Base-by-base conservation (phyloP, 805 yeast genomes). In the Candida corydali region DNA sequence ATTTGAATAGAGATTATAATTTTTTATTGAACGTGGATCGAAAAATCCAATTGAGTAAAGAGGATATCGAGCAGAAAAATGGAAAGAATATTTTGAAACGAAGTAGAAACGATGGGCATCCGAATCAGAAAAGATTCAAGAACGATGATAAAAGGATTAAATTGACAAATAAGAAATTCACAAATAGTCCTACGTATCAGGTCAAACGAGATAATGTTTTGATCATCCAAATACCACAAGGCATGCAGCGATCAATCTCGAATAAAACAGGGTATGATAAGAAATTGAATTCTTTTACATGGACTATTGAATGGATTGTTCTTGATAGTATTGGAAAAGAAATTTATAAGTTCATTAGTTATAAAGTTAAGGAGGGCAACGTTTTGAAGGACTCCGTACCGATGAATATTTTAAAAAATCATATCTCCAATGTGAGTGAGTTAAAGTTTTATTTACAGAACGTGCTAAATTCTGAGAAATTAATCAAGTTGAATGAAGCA, bases 1-100 rank as follows among this genome's bases (percentile, higher is more conserved):
- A 78, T 31, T 75, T 88, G 5, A 87, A 88, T 51, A 61, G 97
- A 42, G 97, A 89, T 54, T 89, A 87, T 56, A 82, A 86, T 52
- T 86, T 85, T 51, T 59, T 89, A 22, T 65, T 75, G 39, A 65
- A 62, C 15, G 48, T 86, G 37, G 80, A 79, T 33, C 61, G 97
- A 29, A 57, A 69, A 2, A 64, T 87, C 10, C 69, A 70, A n/a
- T 55, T 85, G 11, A 75, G 78, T 6, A 79, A 76, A 47, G 57
- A 56, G 0, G 91, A 81, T 50, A 49, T 61, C 5, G 34, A 15
- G 4, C 70, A 63, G 39, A 31, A 37, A 4, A 46, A 43, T 16
- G 74, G 73, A 31, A 69, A 59, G 48, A 73, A 67, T 45, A 68
- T 70, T 16, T 57, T 73, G 42, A 62, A 57, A 40, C 44, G 69